Evolutionary conservation across 139 green algal genomes (phyloP), one percentile per base, ranked within the genome.

Genomic region (Zygnema cylindricum): DNA sequence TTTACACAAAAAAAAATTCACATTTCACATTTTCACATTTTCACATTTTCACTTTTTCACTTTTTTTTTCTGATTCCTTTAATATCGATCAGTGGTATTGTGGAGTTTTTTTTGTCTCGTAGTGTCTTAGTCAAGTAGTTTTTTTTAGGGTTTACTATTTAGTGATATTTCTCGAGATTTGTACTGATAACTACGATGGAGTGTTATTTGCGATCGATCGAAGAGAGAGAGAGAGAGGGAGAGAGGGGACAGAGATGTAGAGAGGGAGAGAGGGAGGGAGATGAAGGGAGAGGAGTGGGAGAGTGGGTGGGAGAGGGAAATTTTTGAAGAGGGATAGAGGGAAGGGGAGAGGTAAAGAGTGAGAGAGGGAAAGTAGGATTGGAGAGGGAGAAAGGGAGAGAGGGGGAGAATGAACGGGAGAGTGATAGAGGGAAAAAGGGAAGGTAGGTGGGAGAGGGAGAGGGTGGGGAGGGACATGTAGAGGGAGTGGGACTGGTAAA

Each of bases 41-140:
- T n/a, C n/a, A n/a, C n/a, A n/a, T n/a, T n/a, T n/a, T n/a, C n/a
- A n/a, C n/a, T n/a, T n/a, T n/a, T n/a, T n/a, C n/a, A n/a, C n/a
- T n/a, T n/a, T n/a, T n/a, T n/a, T n/a, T n/a, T n/a, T n/a, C n/a
- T n/a, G n/a, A n/a, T n/a, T n/a, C n/a, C n/a, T n/a, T n/a, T n/a
- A n/a, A n/a, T n/a, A n/a, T n/a, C n/a, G n/a, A n/a, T n/a, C n/a
- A n/a, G n/a, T n/a, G n/a, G n/a, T n/a, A n/a, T n/a, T n/a, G n/a
- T n/a, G n/a, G n/a, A n/a, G n/a, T n/a, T n/a, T n/a, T n/a, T n/a
- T 42, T 71, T 2, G 82, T 41, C 1, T 81, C 86, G 36, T 90
- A 90, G 49, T 63, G 49, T 7, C 49, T 25, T 63, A 63, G 49
- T 25, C 49, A 16, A 16, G 16, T 7, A 7, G 7, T 63, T 7